Evolutionary conservation across 73 alveolate genomes (phyloP).

Genomic region (Paraurostyla sp.): DNA sequence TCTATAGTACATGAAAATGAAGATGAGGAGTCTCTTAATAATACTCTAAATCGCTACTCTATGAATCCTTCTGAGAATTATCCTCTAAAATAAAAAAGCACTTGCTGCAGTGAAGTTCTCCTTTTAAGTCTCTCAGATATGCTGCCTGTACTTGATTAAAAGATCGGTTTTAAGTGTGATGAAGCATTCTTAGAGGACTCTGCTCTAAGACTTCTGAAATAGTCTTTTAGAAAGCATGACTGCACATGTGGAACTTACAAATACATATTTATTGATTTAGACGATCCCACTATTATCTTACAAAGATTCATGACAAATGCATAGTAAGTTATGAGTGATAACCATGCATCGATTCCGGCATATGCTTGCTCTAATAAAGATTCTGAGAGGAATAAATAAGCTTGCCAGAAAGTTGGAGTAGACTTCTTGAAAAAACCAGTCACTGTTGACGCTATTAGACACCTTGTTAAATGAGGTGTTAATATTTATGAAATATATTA

Average conservation of each 20-base stretch:
- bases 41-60: neutral
- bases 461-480: constrained; percentile 19
- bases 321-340: neutral
- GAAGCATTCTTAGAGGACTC: constrained; percentile 52
- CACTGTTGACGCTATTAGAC: neutral
- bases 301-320: constrained; percentile 15
- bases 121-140: constrained; percentile 12
- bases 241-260: neutral
- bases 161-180: constrained; percentile 28
- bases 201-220: constrained; percentile 11
- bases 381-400: neutral
- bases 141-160: neutral
- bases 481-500: too few species aligned
- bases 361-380: constrained; percentile 8
- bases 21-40: neutral
- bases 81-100: constrained; percentile 10
- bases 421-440: constrained; percentile 29
- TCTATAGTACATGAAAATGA: neutral
- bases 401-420: neutral
- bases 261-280: constrained; percentile 12
- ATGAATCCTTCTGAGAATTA: neutral
- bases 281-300: constrained; percentile 36
- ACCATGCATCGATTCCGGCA: neutral
- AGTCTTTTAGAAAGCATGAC: neutral
- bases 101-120: constrained; percentile 42